Evolutionary conservation across 2,329 filamentous ascomycete species (phyloP).

Genomic region (Raffaelea albimanens): DNA sequence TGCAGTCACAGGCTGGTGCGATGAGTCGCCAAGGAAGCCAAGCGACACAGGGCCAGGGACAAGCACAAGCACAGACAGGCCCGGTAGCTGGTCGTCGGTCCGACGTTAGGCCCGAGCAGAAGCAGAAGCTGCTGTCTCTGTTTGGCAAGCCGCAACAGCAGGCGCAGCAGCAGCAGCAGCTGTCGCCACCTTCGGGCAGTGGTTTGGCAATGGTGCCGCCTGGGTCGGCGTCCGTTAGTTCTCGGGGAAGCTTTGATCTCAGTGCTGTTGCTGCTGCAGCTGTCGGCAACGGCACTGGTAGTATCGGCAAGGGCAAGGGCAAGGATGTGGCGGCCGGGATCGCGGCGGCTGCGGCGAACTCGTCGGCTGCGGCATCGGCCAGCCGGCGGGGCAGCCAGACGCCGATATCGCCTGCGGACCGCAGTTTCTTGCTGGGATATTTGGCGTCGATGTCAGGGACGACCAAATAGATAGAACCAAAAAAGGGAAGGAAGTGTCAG

Average conservation of each 20-base stretch:
- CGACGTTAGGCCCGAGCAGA: slow-evolving; percentile 31
- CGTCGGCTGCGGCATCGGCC: too few species aligned
- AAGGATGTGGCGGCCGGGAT: not conserved
- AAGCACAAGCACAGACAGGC: too few species aligned
- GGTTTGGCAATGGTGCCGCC: slow-evolving; percentile 8
- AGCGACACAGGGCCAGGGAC: not conserved
- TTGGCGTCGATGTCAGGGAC: slow-evolving; percentile 45
- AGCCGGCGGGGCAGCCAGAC: slow-evolving; percentile 34
- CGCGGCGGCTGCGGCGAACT: too few species aligned
- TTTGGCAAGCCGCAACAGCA: slow-evolving; percentile 39
- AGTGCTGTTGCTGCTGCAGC: too few species aligned
- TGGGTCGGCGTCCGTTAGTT: slow-evolving; percentile 19
- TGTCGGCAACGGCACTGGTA: too few species aligned
- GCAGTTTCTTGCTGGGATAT: slow-evolving; percentile 68
- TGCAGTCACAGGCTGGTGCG: not conserved
- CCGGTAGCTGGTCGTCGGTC: slow-evolving; percentile 8
- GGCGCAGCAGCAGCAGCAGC: not conserved
- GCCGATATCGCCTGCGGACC: slow-evolving; percentile 59
- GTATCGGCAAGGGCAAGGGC: not conserved
- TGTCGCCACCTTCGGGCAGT: not conserved
- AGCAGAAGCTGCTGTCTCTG: slow-evolving; percentile 46
- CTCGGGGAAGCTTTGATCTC: not conserved
- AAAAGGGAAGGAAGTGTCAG: too few species aligned
- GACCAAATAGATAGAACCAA: too few species aligned
- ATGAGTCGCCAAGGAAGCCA: not conserved